Evolutionary conservation across 2,329 filamentous ascomycete genomes (phyloP), one percentile per base, ranked within the genome.

Genomic region (Chalaropsis thielavioides): DNA sequence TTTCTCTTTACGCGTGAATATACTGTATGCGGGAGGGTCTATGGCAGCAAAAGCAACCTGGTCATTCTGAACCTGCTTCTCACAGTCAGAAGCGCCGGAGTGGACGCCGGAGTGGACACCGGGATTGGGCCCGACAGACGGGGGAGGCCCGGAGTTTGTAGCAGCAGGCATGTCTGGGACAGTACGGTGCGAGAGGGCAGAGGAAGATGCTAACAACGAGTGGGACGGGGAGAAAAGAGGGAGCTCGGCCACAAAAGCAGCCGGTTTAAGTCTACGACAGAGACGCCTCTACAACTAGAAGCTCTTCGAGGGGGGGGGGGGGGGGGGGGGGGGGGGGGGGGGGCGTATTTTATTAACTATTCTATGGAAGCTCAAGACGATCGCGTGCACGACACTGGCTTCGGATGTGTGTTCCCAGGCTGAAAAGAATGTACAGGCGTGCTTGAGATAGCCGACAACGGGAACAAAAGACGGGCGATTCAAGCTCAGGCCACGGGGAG

Each of bases 1-100:
- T 66, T 72, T 72, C 65, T 72, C 70, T 5, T 66, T 62, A 1
- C 67, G 65, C 7, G 66, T 68, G 60, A 71, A 72, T 38, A 72
- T 66, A 61, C 69, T 70, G 40, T 72, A 72, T 2, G 60, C 51
- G 17, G 51, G 51, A 56, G 51, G 13, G 27, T 56, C 51, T 1
- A 24, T 22, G 27, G 24, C 19, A 2, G 5, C 11, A 13, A 22
- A 56, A 56, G 51, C 11, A 27, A 17, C 51, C 17, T 31, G 22
- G 10, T 5, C 7, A 17, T 24, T 1, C 22, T 56, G 22, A 15
- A 56, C 10, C 24, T 56, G 51, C 51, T 56, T 56, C 22, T 56
- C 51, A n/a, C 51, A 56, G 27, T 56, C 51, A 8, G 15, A 31
- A 24, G 49, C 11, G 49, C 27, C 49, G 22, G 51, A 35, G 51